Base-by-base conservation (phyloP, 768 basidiomycete genomes). In the Lyophyllum decastes region DNA sequence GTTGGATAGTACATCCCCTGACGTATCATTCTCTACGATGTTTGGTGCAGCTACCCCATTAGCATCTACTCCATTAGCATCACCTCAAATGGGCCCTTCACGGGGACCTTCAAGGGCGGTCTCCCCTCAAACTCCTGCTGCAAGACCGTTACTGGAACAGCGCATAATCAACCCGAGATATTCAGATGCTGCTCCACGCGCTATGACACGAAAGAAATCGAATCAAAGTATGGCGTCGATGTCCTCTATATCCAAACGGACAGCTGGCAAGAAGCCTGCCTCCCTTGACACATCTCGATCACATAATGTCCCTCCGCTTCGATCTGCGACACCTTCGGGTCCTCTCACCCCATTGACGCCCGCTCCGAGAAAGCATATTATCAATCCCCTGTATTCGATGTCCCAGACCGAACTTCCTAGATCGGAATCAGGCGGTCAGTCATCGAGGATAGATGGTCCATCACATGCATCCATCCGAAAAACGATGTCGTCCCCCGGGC, bases 301-400 rank as follows among this genome's bases (percentile, higher is more conserved):
- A 48, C 72, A 78, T 6, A 82, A 76, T 59, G 78, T 78, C 44
- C 71, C 82, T 38, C 83, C 84, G 21, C 60, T 74, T 33, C 85
- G 89, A 16, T 85, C 82, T 14, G 87, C 87, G 59, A 90, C 87
- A 0, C 90, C 90, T 12, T 68, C 75, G 14, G 82, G 79, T 10
- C 84, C 78, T 21, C 72, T 86, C 59, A 83, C 79, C 1, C 85
- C 88, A 21, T 76, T 92, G 19, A 76, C 84, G 2, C 90, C 88
- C 34, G 84, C 90, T 5, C 89, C 90, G 10, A 77, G 84, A 48
- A 80, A 78, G 61, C 72, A 78, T 62, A 69, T 80, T 26, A 68
- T 80, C 55, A 81, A 77, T 52, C 72, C 80, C 9, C 66, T 79
- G 19, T 81, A 80, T 62, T 88, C 86, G 14, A 70, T 77, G 35